Evolutionary conservation across 805 yeast genomes (phyloP), one percentile per base, ranked within the genome.

Genomic region (Starmerella asiatica): DNA sequence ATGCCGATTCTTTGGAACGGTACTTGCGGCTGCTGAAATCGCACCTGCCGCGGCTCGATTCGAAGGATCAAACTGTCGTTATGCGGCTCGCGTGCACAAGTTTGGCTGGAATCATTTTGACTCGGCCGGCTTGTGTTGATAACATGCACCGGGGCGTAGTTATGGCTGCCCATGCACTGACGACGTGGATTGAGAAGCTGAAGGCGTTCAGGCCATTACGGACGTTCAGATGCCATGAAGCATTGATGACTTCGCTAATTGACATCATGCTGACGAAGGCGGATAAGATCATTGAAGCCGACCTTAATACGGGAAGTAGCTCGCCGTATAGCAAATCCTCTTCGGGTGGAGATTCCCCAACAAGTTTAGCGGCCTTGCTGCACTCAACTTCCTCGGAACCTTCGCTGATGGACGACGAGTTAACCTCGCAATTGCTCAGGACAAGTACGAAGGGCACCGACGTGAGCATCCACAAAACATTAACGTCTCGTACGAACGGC

Each of bases 161-260:
- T 4, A 11, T 14, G 3, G 35, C 32, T 7, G 9, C 32, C 5
- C 3, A 7, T 9, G 9, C 37, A 14, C 15, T 39, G 15, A 16
- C 3, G 12, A 15, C 19, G 12, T 17, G 31, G 23, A 21, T 39
- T 5, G 39, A 35, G 7, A 29, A 31, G 23, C 29, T 34, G 3
- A 11, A 36, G 3, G n/a, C 35, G 4, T 39, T 39, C 28, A 8
- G 31, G 4, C 28, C 43, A 4, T 29, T 39, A 18, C 24, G 43
- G 3, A 33, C 21, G 14, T 31, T 39, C 32, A 14, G 31, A 17
- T n/a, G 16, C 14, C 23, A 35, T 17, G 43, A 39, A 14, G 36
- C 34, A 3, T 9, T 30, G 8, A 23, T 28, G 16, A 11, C 24
- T 29, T 21, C 39, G 7, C 2, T 34, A 8, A 4, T 39, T 5